A percentile compares a stretch with the other conserved stretches of the same genome.
Conservation (phyloP, 306 rosid species). For the Dryas alaskensis region DNA sequence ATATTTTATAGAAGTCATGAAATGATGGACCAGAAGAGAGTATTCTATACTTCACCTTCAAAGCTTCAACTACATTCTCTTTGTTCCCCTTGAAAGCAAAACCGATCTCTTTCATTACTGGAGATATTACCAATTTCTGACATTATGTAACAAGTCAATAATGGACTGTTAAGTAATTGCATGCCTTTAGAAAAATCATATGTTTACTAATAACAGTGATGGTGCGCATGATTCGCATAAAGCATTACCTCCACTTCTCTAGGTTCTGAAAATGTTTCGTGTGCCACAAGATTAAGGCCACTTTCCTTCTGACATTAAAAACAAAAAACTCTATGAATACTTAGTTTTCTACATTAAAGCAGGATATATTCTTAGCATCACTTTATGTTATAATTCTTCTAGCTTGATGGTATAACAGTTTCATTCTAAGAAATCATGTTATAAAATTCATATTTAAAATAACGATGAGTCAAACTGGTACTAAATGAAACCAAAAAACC, state of each 20-base stretch:
- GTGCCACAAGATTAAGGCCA: conserved; percentile 68
- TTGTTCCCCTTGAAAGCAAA: conserved; percentile 82
- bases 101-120: conserved; percentile 78
- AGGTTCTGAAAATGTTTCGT: conserved; percentile 76
- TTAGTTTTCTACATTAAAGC: not conserved
- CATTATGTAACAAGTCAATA: conserved; percentile 36
- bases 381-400: not conserved
- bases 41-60: conserved; percentile 61
- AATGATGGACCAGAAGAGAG: conserved; percentile 14
- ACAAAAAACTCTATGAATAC: conserved; percentile 12
- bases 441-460: not conserved
- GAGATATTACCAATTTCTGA: conserved; percentile 82
- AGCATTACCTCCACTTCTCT: conserved; percentile 87
- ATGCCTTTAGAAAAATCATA: not conserved
- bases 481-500: not conserved
- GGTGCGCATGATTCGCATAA: not conserved
- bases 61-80: conserved; percentile 81
- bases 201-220: conserved; percentile 5
- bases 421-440: not conserved
- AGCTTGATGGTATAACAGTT: not conserved
- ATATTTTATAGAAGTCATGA: not conserved
- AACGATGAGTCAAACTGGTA: conserved; percentile 9
- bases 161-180: not conserved
- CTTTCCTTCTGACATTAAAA: conserved; percentile 71
- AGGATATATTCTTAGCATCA: not conserved